Conservation (phyloP, 2,329 filamentous ascomycete species). For the Phialophora expanda region DNA sequence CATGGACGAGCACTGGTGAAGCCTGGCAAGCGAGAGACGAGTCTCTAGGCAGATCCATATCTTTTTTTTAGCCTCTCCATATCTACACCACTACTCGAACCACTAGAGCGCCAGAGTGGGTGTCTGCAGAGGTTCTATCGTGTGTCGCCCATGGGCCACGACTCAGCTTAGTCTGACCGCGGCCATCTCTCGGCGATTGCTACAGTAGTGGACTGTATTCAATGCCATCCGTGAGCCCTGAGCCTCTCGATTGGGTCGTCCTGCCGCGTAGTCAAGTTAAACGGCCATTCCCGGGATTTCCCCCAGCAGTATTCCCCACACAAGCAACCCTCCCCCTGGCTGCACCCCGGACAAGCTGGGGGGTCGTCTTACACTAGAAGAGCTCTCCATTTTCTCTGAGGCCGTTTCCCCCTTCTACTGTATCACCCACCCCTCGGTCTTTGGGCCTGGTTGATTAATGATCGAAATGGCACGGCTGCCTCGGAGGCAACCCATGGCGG, state of each 20-base stretch:
- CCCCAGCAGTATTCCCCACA: neutral
- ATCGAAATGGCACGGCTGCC: neutral
- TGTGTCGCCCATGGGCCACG: neutral
- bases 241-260: no score
- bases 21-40: neutral
- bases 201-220: neutral
- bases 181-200: neutral
- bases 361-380: neutral
- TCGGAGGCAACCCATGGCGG: no score
- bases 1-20: constrained; percentile 4
- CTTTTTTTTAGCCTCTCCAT: neutral
- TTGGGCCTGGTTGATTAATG: neutral
- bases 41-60: neutral
- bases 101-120: neutral
- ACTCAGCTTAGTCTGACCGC: neutral
- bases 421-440: neutral
- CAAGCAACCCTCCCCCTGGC: neutral
- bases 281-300: neutral
- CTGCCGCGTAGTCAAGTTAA: neutral
- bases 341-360: neutral
- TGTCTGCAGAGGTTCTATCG: no score
- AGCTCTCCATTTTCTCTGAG: no score
- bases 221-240: neutral
- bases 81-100: no score
- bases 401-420: neutral